Base-by-base conservation (phyloP, 805 yeast genomes). In the Nakazawaea ishiwadae region DNA sequence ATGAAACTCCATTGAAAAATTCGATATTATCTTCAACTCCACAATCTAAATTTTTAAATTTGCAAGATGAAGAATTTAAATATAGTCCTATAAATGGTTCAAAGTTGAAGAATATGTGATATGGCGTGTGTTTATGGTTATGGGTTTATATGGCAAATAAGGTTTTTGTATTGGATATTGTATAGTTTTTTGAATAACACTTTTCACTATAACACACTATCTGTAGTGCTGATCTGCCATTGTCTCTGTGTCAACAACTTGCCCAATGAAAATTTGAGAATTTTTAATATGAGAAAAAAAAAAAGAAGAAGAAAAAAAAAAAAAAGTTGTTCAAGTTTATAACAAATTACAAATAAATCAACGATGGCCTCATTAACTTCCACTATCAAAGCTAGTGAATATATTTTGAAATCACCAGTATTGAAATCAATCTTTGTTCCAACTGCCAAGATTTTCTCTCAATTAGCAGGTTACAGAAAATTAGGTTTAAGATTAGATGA, bases 401-500 rank as follows among this genome's bases (percentile, higher is more conserved):
- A 69, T 72, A 81, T 91, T 58, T 75, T 84, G 60, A 81, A 81
- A 53, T 77, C 88, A 51, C 96, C 98, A 41, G 59, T 78, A 37
- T 77, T 93, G 58, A 76, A 84, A 51, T 79, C 81, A 61, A 63
- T 90, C 51, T 71, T 85, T 50, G 75, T 82, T 24, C 98, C 99
- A 50, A 73, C 82, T 30, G 84, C 97, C 35, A 77, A 81, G 58
- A 69, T 77, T 53, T 90, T 83, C 68, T 69, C 76, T 52, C 70
- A 80, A 51, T 73, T 75, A 51, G 74, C 96, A 44, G 98, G 98
- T 46, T 93, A 93, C 85, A 85, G 98, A 75, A 79, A 89, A 65
- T 66, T 93, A 71, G 99, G 99, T 42, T 77, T 93, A 56, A 87
- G 84, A 68, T 80, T 84, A 59, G 93, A 91, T 62, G 99, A 93